phyloP scores from a whole-genome alignment of 106 monocot genomes.

The Ottelia alismoides region DNA sequence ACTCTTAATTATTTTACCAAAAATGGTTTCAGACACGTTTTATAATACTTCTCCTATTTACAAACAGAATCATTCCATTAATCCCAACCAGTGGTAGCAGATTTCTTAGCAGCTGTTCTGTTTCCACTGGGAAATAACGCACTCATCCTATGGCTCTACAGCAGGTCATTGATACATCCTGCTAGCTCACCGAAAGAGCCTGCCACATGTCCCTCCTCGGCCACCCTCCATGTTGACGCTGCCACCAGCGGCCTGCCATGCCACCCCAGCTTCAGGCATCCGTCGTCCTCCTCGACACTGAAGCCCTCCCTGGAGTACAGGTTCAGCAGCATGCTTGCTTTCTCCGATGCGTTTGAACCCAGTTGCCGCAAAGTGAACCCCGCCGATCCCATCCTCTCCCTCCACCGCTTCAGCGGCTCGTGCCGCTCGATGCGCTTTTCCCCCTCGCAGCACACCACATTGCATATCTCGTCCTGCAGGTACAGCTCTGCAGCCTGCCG shows the following conservation, averaged over 20 bases:
- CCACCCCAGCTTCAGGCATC: slow-evolving; percentile 45
- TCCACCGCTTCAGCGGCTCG: slow-evolving; percentile 42
- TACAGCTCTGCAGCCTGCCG: slow-evolving; percentile 31
- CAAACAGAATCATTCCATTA: too few species aligned
- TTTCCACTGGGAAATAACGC: too few species aligned
- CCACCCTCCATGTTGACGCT: slow-evolving; percentile 12
- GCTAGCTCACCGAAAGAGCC: too few species aligned
- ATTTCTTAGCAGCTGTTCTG: too few species aligned
- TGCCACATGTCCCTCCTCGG: slow-evolving; percentile 12
- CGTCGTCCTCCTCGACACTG: slow-evolving; percentile 34
- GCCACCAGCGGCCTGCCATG: slow-evolving; percentile 33
- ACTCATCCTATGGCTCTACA: too few species aligned
- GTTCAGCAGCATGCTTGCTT: slow-evolving; percentile 42
- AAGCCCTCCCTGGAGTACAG: slow-evolving; percentile 42
- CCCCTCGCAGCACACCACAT: slow-evolving; percentile 53
- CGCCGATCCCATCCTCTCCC: slow-evolving; percentile 14
- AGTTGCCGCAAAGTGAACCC: slow-evolving; percentile 22
- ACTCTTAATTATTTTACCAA: too few species aligned
- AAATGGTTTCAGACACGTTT: too few species aligned
- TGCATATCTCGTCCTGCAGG: slow-evolving; percentile 34
- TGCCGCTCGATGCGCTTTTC: slow-evolving; percentile 34
- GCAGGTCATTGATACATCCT: too few species aligned
- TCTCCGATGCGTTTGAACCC: slow-evolving; percentile 33
- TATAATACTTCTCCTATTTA: too few species aligned
- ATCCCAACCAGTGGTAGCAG: too few species aligned